Evolutionary conservation across 2,329 filamentous ascomycete genomes (phyloP), one percentile per base, ranked within the genome.

Genomic region (Daldinia eschscholtzii): DNA sequence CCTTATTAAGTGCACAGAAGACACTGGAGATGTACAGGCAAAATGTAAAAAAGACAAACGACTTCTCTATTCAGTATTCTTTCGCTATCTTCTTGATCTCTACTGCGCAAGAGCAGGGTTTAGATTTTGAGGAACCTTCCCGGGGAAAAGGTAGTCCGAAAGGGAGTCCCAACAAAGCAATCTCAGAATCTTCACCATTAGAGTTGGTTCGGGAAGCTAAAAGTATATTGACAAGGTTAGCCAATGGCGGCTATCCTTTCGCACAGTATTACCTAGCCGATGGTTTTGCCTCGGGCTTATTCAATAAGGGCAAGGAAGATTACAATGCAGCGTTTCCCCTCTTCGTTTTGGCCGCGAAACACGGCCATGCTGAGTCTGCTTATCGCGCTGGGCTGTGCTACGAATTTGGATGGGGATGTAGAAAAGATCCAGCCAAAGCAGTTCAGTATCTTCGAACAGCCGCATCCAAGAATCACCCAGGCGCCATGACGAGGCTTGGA

Each of bases 231-330:
- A 93, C 97, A 81, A 91, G 91, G 70, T 86, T 98, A 58, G 87
- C 94, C 18, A 95, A 94, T 81, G 91, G 90, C 65, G 93, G 93
- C 52, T 98, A 98, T 79, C 96, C 96, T 0, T 98, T 98, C 80
- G 96, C 96, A 3, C 96, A 99, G 80, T 99, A 99, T 82, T 98
- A 98, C 79, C 89, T 99, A 12, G 96, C 90, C 20, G 96, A 99
- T 78, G 96, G 96, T 1, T 97, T 93, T 78, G 93, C 94, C 2
- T 98, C 95, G 5, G 96, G 96, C 0, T 85, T 99, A 26, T 98
- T 99, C 81, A 97, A 90, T 82, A 98, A 98, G 80, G 93, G 93
- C 69, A 97, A 95, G 78, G 90, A 93, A 76, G 96, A 99, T 78
- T 92, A 97, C 78, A 93, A 94, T 77, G 91, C 92, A 44, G 94